Base-by-base conservation (phyloP, 2,329 filamentous ascomycete species). In the Lecanoromycetidae sp. region DNA sequence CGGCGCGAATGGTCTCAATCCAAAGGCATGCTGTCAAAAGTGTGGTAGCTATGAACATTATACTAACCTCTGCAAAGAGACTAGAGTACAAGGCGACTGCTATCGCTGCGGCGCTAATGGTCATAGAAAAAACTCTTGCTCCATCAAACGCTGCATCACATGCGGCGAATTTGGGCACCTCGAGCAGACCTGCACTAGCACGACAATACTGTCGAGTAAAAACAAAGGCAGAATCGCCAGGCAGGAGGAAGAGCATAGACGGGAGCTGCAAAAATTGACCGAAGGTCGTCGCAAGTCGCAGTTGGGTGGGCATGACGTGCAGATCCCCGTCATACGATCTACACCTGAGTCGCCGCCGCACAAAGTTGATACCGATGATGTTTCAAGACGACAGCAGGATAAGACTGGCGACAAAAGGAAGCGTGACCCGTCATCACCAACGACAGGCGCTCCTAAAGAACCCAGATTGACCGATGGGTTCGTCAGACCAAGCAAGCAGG, bases 21-120 rank as follows among this genome's bases (percentile, higher is more conserved):
- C 64, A 6, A 64, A 58, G 4, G 58, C 57, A 36, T 63, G 59
- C 42, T 72, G 69, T 57, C 62, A 58, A 3, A 59, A 62, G n/a
- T 72, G 69, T 54, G 69, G 69, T 27, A 71, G 66, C 46, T 63
- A 61, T 49, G 54, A 58, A 8, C 69, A 72, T 53, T 64, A 64
- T 52, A 67, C 64, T 1, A 59, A 60, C 42, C 63, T 66, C 36
- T 72, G 69, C 48, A 66, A 71, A 45, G 70, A 71, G 50, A 51
- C 57, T 8, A 59, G 60, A 27, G 58, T 58, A 10, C 57, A 59
- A 34, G 66, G 66, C 19, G 62, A 54, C 40, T 72, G 70, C 51
- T 60, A 57, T 50, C 62, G 70, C 48, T 72, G 70, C 47, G 60
- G 63, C 15, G 50, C 56, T 20, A 43, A 58, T 20, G 64, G 64